These are phyloP conservation scores for Pseudonitzschia multiseries DNA, from an alignment of 108 stramenopile species.

Conservation along the genomic window DNA sequence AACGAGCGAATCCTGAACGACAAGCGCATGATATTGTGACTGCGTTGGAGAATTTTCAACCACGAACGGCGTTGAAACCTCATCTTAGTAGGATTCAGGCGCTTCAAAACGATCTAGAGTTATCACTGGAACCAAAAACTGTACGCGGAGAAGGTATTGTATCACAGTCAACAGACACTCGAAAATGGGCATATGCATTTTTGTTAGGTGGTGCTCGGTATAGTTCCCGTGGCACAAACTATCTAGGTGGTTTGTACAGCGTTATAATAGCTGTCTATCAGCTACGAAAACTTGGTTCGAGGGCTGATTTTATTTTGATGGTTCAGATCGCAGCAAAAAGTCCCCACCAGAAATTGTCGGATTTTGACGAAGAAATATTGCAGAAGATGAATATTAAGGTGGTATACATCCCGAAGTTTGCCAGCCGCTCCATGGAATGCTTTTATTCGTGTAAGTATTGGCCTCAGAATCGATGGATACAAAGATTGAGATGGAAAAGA, in stretches of 20 bases:
- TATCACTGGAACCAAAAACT: not conserved
- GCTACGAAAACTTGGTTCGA: constrained; percentile 32
- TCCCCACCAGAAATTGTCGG: not conserved
- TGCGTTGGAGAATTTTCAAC: not conserved
- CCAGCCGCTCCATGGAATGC: constrained; percentile 18
- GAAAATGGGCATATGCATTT: constrained; percentile 44
- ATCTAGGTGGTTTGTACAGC: constrained; percentile 39
- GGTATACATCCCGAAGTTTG: constrained; percentile 24
- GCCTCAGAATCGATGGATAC: not conserved
- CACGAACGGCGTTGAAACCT: constrained; percentile 3
- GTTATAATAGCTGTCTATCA: constrained; percentile 42
- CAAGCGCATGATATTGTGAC: not conserved
- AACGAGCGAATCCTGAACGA: not conserved
- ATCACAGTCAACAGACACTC: not conserved
- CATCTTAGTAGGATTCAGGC: not conserved
- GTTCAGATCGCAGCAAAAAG: constrained; percentile 44
- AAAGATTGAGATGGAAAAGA: not conserved
- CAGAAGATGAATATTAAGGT: constrained; percentile 22
- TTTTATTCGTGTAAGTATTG: constrained; percentile 28
- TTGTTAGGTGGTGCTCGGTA: constrained; percentile 36
- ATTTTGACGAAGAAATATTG: constrained; percentile 29
- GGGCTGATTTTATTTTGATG: constrained; percentile 47
- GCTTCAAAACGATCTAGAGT: not conserved
- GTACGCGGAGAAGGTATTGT: not conserved
- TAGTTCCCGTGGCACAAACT: constrained; percentile 9